Conservation (phyloP, 2,329 filamentous ascomycete genomes). For the Albifimbria verrucaria region DNA sequence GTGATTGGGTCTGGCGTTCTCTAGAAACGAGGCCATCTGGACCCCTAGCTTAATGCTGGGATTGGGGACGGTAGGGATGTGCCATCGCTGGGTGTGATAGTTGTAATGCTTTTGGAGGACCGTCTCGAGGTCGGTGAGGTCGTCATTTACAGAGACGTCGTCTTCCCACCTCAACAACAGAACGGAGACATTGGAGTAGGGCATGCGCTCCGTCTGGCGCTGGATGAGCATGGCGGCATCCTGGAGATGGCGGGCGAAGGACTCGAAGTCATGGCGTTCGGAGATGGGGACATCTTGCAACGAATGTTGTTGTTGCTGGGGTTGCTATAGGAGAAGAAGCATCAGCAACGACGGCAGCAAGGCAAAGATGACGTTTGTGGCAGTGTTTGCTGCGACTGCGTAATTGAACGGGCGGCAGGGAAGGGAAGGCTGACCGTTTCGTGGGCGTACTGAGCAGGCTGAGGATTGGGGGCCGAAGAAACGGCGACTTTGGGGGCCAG, state of each 20-base stretch:
- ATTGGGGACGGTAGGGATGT: slow-evolving; percentile 57
- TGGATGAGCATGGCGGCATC: slow-evolving; percentile 67
- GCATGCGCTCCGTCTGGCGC: slow-evolving; percentile 56
- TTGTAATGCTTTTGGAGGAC: slow-evolving; percentile 59
- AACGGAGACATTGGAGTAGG: slow-evolving; percentile 58
- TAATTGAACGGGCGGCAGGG: not conserved
- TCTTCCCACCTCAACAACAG: slow-evolving; percentile 62
- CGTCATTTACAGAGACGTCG: slow-evolving; percentile 49
- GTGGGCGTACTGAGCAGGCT: slow-evolving; percentile 27
- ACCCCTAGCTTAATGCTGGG: slow-evolving; percentile 60
- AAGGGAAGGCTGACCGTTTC: slow-evolving; percentile 30
- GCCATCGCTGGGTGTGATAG: slow-evolving; percentile 58
- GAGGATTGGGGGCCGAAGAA: slow-evolving; percentile 26
- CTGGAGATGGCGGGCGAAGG: slow-evolving; percentile 64
- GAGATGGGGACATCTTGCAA: slow-evolving; percentile 36
- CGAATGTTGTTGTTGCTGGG: slow-evolving; percentile 27
- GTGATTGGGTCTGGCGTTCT: slow-evolving; percentile 54
- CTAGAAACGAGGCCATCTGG: slow-evolving; percentile 57
- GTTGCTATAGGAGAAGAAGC: not conserved
- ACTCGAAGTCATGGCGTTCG: slow-evolving; percentile 62
- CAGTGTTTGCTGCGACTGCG: too few species aligned
- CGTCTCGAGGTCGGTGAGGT: slow-evolving; percentile 52
- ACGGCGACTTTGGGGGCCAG: slow-evolving; percentile 39
- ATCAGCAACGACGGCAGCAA: not conserved
- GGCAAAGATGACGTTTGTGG: too few species aligned